Percentiles rank a stretch among this genome's conserved stretches.
Conservation (phyloP, 129 eudicot species). For the Tagetes erecta region DNA sequence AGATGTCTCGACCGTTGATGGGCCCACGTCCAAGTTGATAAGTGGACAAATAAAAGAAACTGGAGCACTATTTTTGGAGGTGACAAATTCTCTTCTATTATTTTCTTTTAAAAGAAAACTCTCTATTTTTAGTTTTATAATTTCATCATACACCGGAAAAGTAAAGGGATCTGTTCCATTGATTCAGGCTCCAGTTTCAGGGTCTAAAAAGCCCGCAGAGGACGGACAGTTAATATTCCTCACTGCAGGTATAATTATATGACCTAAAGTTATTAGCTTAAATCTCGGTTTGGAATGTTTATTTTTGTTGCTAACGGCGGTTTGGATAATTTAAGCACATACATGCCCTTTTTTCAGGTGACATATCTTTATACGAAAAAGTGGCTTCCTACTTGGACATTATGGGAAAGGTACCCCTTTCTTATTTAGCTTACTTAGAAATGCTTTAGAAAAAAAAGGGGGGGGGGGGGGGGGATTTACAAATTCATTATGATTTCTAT, state of each 20-base stretch:
- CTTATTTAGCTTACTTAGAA: conserved; percentile 11
- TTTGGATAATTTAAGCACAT: conserved; percentile 23
- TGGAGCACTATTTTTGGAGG: conserved; percentile 96
- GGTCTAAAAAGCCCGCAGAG: conserved; percentile 98
- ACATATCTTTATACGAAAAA: conserved; percentile 61
- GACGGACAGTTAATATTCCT: conserved; percentile 93
- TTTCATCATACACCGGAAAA: conserved; percentile 1
- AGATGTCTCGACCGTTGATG: conserved; percentile 96
- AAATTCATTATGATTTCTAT: neutral
- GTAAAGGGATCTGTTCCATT: neutral
- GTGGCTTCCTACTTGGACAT: conserved; percentile 71
- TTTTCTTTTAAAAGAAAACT: neutral
- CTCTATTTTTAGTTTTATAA: neutral
- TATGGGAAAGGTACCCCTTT: conserved; percentile 80
- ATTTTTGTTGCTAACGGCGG: neutral
- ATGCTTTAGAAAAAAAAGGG: too few relatives aligned
- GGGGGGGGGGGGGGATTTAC: neutral
- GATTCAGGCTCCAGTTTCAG: conserved; percentile 95
- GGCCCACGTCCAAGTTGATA: conserved; percentile 69
- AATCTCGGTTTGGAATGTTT: neutral
- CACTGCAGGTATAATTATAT: conserved; percentile 59
- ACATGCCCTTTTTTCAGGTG: conserved; percentile 54
- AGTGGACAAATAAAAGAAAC: conserved; percentile 60
- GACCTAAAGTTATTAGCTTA: neutral
- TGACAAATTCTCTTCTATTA: conserved; percentile 25